Evolutionary conservation across 495 filamentous ascomycete species (phyloP).

Genomic region (Elasticomyces elasticus): DNA sequence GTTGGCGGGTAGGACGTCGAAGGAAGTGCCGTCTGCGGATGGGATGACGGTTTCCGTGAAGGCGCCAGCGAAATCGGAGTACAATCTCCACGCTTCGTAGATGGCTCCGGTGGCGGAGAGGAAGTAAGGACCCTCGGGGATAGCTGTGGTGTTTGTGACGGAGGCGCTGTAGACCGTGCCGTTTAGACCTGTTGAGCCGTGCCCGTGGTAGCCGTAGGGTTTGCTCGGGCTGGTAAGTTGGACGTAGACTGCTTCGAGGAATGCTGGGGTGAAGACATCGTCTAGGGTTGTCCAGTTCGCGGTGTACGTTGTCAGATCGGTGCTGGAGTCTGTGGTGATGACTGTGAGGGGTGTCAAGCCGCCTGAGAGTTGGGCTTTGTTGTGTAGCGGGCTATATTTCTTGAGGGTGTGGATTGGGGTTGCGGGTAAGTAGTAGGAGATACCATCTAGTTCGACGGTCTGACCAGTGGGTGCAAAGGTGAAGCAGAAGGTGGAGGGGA

Average conservation of each 20-base stretch:
- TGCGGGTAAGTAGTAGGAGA: slow-evolving; percentile 26
- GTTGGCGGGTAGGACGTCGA: slow-evolving; percentile 36
- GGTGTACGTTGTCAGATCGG: slow-evolving; percentile 5
- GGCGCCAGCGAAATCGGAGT: slow-evolving; percentile 37
- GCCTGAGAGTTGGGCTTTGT: neutral
- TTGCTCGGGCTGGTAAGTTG: slow-evolving; percentile 17
- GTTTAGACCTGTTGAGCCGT: neutral
- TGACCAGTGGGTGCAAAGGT: slow-evolving; percentile 23
- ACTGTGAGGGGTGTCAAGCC: slow-evolving; percentile 27
- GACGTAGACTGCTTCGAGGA: slow-evolving; percentile 24
- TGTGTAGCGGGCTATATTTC: slow-evolving; percentile 2
- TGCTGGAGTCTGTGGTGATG: slow-evolving; percentile 12
- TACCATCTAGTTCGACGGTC: slow-evolving; percentile 24
- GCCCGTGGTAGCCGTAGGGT: neutral
- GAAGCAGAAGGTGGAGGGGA: slow-evolving; percentile 14
- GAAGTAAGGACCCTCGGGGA: slow-evolving; percentile 37
- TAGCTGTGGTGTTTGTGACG: slow-evolving; percentile 6
- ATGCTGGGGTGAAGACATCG: slow-evolving; percentile 29
- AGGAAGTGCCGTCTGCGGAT: slow-evolving; percentile 25
- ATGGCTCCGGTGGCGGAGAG: slow-evolving; percentile 32
- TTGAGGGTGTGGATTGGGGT: slow-evolving; percentile 16
- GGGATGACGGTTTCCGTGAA: slow-evolving; percentile 36
- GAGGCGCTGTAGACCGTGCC: slow-evolving; percentile 1
- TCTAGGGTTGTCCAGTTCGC: slow-evolving; percentile 16
- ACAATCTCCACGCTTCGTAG: slow-evolving; percentile 39